Evolutionary conservation across 1,284 basidiomycete species (phyloP), one percentile per base, ranked within the genome.

Genomic region (Fistulinella cinereoalba): DNA sequence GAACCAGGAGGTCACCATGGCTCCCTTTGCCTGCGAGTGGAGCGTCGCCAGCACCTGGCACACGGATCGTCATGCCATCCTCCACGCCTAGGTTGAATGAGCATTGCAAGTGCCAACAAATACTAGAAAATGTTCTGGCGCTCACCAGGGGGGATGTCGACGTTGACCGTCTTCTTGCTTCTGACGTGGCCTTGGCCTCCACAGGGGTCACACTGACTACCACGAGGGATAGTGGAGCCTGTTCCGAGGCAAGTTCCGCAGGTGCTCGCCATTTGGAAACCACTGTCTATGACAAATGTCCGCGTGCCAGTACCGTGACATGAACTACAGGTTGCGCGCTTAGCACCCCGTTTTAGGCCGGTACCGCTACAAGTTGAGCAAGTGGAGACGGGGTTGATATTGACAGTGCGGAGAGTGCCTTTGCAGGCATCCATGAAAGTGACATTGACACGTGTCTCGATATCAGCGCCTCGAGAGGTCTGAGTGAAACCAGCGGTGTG

Each of bases 211-310:
- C 97, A 99, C 53, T 87, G 80, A 53, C 87, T 81, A 25, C 80
- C 83, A 13, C 82, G 82, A 46, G 93, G 91, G 24, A 97, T 81
- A 4, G 80, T 81, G 28, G 80, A 80, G 15, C 97, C 97, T 13
- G 80, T 75, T n/a, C 97, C 97, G 21, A 80, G 74, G 69, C 97
- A 99, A 21, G 79, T 69, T 43, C 77, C 76, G 69, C 97, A 99
- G 21, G 93, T 95, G 56, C 85, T 91, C 11, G 94, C 87, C 93
- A 99, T 97, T 66, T 95, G 91, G 82, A 99, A 99, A 15, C 97
- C 97, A 65, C 80, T 85, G 66, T 94, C 87, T 58, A 99, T 84
- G 46, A 95, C 87, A 70, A 92, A 98, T 12, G 93, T 92, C 64
- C 86, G 81, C 37, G 88, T 85, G 22, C 97, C 97, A 11, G 88